Base-by-base conservation (phyloP, 768 basidiomycete genomes). In the Suillus cothurnatus region DNA sequence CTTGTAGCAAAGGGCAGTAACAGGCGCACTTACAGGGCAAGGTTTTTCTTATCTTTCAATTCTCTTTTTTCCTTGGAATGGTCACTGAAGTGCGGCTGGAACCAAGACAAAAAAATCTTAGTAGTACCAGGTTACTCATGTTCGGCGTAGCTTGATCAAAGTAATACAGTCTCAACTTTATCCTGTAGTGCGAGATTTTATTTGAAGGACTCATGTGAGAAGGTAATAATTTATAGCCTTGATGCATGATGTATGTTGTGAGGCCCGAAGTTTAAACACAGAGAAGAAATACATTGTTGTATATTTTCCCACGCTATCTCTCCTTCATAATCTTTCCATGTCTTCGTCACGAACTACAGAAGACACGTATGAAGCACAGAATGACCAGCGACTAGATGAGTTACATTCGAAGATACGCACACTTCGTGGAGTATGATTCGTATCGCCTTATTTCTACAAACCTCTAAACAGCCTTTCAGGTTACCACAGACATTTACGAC, bases 401-500 rank as follows among this genome's bases (percentile, higher is more conserved):
- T 81, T 95, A 2, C 93, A 95, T 75, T 87, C 91, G 23, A 95
- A 95, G 74, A 86, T 94, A 57, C 85, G 92, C 49, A 90, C 90
- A 21, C 74, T 95, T 56, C 87, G 93, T 66, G 90, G 90, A n/a
- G 93, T 94, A 73, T 69, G 86, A 67, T 21, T 26, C 56, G 34
- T 62, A 0, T 19, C 12, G 3, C 6, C 45, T 47, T 4, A 21
- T 36, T 61, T 41, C 62, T 52, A 8, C n/a, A 45, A 39, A 11
- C 15, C 38, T 62, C 32, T 21, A 6, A 43, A 43, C 64, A 53
- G 67, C 53, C 36, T 36, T 45, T 23, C 61, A 95, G 93, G 84
- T 95, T n/a, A 95, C 93, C 15, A 91, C 87, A 3, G 93, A 95
- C 78, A 94, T 95, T 45, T 83, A 95, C 73, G 85, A 87, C 66